These are phyloP conservation scores for Claviceps sp. DNA, from an alignment of 2,329 filamentous ascomycete species.

Conservation along the genomic window DNA sequence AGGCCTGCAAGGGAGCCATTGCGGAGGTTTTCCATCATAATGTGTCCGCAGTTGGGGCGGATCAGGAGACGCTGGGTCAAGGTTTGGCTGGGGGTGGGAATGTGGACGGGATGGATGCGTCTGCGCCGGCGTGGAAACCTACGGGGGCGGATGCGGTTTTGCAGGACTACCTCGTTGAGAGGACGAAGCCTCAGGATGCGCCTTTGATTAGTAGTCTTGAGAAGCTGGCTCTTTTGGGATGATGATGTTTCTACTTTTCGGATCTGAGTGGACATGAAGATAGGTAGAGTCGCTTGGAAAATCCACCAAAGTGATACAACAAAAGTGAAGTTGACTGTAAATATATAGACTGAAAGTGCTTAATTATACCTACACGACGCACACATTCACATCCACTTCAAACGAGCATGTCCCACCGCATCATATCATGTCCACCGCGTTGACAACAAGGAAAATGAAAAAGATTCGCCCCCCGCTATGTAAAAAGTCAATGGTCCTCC, in stretches of 20 bases:
- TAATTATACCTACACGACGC: too few species aligned
- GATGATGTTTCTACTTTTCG: not conserved
- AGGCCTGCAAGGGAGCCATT: conserved; percentile 52
- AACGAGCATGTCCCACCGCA: not conserved
- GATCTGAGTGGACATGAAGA: too few species aligned
- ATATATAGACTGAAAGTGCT: too few species aligned
- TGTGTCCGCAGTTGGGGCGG: too few species aligned
- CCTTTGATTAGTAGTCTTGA: conserved; percentile 36
- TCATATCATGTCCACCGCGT: not conserved
- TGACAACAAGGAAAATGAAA: not conserved
- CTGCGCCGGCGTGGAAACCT: conserved; percentile 16
- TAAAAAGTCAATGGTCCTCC: conserved; percentile 3
- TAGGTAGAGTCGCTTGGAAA: too few species aligned
- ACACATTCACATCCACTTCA: not conserved
- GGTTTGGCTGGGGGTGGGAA: too few species aligned
- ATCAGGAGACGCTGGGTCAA: too few species aligned
- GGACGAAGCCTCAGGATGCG: conserved; percentile 30
- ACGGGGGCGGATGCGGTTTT: conserved; percentile 40
- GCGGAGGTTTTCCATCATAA: conserved; percentile 49
- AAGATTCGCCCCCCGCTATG: conserved; percentile 17
- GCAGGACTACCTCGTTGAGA: conserved; percentile 34
- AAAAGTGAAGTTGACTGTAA: too few species aligned
- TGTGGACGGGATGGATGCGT: not conserved
- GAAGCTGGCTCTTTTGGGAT: conserved; percentile 38
- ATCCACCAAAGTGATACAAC: too few species aligned